phyloP scores from a whole-genome alignment of 2,329 filamentous ascomycete genomes.

The Massarina eburnea region DNA sequence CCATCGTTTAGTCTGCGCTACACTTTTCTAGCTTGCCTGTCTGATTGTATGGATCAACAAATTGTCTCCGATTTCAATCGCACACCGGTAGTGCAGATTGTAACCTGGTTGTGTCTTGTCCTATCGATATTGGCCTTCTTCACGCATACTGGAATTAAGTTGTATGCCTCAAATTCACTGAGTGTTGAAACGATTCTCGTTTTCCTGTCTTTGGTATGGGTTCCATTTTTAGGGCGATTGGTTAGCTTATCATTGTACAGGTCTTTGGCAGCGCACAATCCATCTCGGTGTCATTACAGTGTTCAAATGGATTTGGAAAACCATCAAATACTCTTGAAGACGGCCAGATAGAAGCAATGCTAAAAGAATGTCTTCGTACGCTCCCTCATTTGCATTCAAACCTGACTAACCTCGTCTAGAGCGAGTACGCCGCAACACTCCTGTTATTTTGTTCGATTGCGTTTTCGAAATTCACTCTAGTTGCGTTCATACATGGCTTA shows the following conservation, averaged over 20 bases:
- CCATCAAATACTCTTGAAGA: slow-evolving; percentile 14
- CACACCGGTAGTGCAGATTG: slow-evolving; percentile 26
- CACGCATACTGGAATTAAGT: slow-evolving; percentile 21
- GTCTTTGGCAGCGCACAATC: slow-evolving; percentile 22
- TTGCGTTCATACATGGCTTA: slow-evolving; percentile 25
- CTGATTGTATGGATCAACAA: slow-evolving; percentile 11
- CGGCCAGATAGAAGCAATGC: slow-evolving; percentile 7
- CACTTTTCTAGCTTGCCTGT: too few species aligned
- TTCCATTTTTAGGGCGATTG: background rate
- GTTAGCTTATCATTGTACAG: slow-evolving; percentile 6
- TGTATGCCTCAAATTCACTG: slow-evolving; percentile 19
- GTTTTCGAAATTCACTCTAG: slow-evolving; percentile 30
- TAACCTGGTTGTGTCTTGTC: slow-evolving; percentile 23
- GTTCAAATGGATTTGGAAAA: slow-evolving; percentile 23
- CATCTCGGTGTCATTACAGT: slow-evolving; percentile 17
- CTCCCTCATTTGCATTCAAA: background rate
- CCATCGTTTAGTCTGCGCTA: too few species aligned
- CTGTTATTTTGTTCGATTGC: slow-evolving; percentile 26
- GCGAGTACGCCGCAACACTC: slow-evolving; percentile 27
- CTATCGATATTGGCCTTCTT: slow-evolving; percentile 21
- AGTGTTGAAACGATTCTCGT: slow-evolving; percentile 17
- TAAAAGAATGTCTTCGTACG: slow-evolving; percentile 1
- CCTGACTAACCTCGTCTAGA: slow-evolving; percentile 11
- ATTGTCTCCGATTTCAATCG: slow-evolving; percentile 19
- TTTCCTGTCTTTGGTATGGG: slow-evolving; percentile 17